Conservation (phyloP, 305 asterid species). For the Withania somnifera region DNA sequence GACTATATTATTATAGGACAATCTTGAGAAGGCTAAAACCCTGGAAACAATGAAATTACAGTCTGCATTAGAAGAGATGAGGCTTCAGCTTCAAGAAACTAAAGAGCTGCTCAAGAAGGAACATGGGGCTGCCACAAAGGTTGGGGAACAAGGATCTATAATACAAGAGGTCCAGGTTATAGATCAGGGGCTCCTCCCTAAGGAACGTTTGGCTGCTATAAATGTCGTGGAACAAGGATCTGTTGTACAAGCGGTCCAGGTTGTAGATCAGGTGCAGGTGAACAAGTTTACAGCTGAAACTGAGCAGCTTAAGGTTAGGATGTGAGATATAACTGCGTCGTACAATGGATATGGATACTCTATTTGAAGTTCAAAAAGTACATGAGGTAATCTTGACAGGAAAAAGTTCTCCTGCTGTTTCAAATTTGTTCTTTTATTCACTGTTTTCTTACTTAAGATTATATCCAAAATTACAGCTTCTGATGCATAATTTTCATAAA, state of each 20-base stretch:
- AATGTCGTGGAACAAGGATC: not conserved
- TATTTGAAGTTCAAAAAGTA: not conserved
- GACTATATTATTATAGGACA: conserved; percentile 9
- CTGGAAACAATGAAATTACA: conserved; percentile 19
- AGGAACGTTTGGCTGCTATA: not conserved
- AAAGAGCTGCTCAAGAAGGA: conserved; percentile 16
- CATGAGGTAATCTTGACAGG: not conserved
- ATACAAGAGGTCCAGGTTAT: not conserved
- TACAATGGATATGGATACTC: not conserved
- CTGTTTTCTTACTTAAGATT: not conserved
- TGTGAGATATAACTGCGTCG: not conserved
- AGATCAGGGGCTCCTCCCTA: conserved; percentile 3
- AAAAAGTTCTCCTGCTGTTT: not conserved
- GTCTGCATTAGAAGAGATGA: conserved; percentile 20
- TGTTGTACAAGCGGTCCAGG: conserved; percentile 7
- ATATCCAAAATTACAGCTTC: conserved; percentile 1
- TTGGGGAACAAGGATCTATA: not conserved
- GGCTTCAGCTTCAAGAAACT: conserved; percentile 17
- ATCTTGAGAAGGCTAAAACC: conserved; percentile 20
- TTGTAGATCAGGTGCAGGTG: conserved; percentile 37
- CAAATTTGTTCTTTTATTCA: not conserved
- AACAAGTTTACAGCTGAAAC: conserved; percentile 56
- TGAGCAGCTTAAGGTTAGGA: conserved; percentile 64
- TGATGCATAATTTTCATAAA: conserved; percentile 8
- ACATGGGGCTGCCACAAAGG: not conserved